Evolutionary conservation across 805 yeast species (phyloP).

Genomic region (Yueomyces sinensis): DNA sequence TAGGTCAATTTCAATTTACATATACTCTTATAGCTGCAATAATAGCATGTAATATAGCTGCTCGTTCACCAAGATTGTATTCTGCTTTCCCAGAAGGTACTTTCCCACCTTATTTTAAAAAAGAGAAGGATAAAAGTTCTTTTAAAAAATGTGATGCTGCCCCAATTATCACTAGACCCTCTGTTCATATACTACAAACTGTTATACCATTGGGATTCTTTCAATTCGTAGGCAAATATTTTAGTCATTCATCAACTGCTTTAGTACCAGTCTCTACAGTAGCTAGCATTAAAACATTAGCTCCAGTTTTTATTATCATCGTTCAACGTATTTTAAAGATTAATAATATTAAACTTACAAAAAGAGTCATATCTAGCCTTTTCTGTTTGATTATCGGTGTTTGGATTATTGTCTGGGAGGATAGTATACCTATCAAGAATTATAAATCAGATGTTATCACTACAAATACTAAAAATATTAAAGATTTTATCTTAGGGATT

Average conservation of each 20-base stretch:
- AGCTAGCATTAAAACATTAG: constrained; percentile 54
- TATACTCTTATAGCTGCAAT: constrained; percentile 34
- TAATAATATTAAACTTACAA: constrained; percentile 7
- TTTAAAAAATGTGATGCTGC: background rate
- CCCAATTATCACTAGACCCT: constrained; percentile 19
- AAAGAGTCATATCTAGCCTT: constrained; percentile 12
- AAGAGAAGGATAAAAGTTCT: constrained; percentile 6
- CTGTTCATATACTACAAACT: constrained; percentile 30
- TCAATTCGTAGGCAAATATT: constrained; percentile 52
- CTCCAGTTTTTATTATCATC: constrained; percentile 46
- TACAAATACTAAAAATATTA: background rate
- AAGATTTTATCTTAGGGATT: constrained; percentile 35
- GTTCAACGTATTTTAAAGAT: constrained; percentile 34
- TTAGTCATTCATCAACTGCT: constrained; percentile 52
- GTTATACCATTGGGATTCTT: constrained; percentile 53
- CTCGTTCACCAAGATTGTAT: constrained; percentile 21
- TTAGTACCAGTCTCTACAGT: constrained; percentile 56
- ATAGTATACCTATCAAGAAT: constrained; percentile 4
- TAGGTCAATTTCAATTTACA: constrained; percentile 52
- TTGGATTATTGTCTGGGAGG: constrained; percentile 19
- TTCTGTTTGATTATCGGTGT: constrained; percentile 17
- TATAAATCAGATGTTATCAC: background rate
- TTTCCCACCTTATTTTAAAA: constrained; percentile 30
- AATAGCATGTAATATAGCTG: constrained; percentile 26
- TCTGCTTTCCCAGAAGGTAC: constrained; percentile 39